A percentile compares a stretch with the other conserved stretches of the same genome.
phyloP scores from a whole-genome alignment of 192 early-diverging fungal genomes.

The Paraglomus brasilianum region DNA sequence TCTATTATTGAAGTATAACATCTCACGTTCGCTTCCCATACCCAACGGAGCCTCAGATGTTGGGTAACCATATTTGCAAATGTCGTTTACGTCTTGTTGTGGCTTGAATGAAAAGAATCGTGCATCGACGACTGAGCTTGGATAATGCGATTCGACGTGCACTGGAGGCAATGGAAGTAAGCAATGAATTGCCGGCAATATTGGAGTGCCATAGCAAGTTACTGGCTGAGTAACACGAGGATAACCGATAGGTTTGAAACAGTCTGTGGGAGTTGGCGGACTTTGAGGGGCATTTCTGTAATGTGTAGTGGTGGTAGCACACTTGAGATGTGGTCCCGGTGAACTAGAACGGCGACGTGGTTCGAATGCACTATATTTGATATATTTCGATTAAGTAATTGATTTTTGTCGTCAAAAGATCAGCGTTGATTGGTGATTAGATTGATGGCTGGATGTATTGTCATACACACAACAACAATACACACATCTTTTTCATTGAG shows the following conservation, averaged over 20 bases:
- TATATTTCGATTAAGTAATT: too few relatives aligned
- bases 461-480: too few relatives aligned
- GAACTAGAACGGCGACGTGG: slow-evolving; percentile 2
- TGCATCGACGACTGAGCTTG: too few relatives aligned
- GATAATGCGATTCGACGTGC: not conserved
- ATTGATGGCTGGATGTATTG: too few relatives aligned
- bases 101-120: slow-evolving; percentile 2
- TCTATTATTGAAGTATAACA: not conserved
- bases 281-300: slow-evolving; percentile 11
- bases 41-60: slow-evolving; percentile 14
- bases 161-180: not conserved
- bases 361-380: slow-evolving; percentile 6
- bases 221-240: too few relatives aligned
- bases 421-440: too few relatives aligned
- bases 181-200: slow-evolving; percentile 12
- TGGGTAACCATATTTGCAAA: slow-evolving; percentile 13
- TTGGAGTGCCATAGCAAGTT: not conserved
- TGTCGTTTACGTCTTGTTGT: slow-evolving; percentile 15
- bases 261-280: slow-evolving; percentile 2
- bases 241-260: not conserved
- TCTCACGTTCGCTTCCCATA: not conserved
- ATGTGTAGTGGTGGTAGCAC: not conserved
- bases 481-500: too few relatives aligned
- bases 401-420: too few relatives aligned
- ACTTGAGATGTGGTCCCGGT: not conserved